A percentile compares a stretch with the other conserved stretches of the same genome.
These are phyloP conservation scores for Dactylonectria estremocensis DNA, from an alignment of 2,329 filamentous ascomycete species.

Conservation along the genomic window DNA sequence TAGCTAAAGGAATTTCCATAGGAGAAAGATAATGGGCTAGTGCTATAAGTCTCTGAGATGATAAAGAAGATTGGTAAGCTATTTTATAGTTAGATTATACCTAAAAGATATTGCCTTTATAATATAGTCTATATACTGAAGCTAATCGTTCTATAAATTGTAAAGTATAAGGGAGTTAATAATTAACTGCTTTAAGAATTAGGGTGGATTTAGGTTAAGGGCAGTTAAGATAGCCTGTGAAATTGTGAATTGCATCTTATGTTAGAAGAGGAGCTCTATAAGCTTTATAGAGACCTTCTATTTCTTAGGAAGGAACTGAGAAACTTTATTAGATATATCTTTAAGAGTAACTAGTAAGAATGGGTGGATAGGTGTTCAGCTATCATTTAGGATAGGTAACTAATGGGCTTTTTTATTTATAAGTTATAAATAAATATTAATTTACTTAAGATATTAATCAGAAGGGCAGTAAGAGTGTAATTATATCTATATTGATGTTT, in stretches of 20 bases:
- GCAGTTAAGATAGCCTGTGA: neutral
- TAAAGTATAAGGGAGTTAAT: conserved; percentile 11
- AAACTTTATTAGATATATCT: conserved; percentile 6
- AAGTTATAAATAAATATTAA: too few species aligned
- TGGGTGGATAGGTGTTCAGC: conserved; percentile 6
- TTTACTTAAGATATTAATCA: too few species aligned
- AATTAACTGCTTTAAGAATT: conserved; percentile 6
- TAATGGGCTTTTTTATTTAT: neutral
- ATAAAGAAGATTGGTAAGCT: conserved; percentile 17
- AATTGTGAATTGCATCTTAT: neutral
- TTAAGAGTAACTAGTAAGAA: neutral
- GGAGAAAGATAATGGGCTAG: too few species aligned
- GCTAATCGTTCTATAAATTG: neutral
- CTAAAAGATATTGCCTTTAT: neutral
- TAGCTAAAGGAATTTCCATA: too few species aligned
- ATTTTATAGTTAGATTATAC: neutral
- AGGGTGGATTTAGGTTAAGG: conserved; percentile 6
- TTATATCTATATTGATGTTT: too few species aligned
- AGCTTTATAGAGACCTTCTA: neutral
- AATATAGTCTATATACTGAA: too few species aligned
- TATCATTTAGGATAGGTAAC: conserved; percentile 3
- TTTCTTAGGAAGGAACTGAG: conserved; percentile 4
- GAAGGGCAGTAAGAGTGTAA: too few species aligned
- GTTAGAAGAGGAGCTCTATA: conserved; percentile 3
- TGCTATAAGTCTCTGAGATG: too few species aligned